phyloP scores from a whole-genome alignment of 768 basidiomycete genomes.

The Suillus paluster region DNA sequence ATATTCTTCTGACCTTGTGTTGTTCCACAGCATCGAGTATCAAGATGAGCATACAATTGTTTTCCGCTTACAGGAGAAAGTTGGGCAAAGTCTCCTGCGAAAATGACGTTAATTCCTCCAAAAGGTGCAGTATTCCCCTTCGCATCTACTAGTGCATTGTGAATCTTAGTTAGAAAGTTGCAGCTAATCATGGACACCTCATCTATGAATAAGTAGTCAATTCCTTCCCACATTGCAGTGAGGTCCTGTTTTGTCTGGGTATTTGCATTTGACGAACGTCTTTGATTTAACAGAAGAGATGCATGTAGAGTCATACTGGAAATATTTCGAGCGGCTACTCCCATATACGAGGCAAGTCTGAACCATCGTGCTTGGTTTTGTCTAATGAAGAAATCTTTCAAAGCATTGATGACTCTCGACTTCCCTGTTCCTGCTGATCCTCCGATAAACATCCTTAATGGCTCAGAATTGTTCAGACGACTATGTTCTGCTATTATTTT shows the following conservation, averaged over 20 bases:
- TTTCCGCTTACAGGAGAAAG: constrained; percentile 40
- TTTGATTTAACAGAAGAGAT: constrained; percentile 29
- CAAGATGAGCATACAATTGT: constrained; percentile 23
- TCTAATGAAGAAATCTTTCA: constrained; percentile 21
- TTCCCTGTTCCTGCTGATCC: no score
- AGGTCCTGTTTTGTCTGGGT: not conserved
- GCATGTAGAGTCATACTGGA: constrained; percentile 44
- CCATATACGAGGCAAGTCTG: constrained; percentile 37
- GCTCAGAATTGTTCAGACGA: no score
- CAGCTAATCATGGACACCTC: constrained; percentile 44
- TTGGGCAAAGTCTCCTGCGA: constrained; percentile 49
- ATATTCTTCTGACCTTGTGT: constrained; percentile 19
- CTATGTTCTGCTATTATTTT: no score
- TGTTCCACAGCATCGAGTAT: not conserved
- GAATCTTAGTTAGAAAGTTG: constrained; percentile 33
- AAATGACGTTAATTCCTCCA: constrained; percentile 45
- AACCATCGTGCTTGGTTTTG: constrained; percentile 26
- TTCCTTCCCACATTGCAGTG: constrained; percentile 18
- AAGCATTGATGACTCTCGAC: no score
- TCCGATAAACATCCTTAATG: no score
- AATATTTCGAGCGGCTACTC: no score
- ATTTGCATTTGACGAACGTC: not conserved
- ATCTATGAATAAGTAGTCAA: constrained; percentile 46
- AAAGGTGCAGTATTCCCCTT: constrained; percentile 39
- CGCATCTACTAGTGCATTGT: constrained; percentile 34